Percentiles rank a stretch among this genome's conserved stretches.
phyloP scores from a whole-genome alignment of 495 filamentous ascomycete species.

The Neohortaea acidophila region DNA sequence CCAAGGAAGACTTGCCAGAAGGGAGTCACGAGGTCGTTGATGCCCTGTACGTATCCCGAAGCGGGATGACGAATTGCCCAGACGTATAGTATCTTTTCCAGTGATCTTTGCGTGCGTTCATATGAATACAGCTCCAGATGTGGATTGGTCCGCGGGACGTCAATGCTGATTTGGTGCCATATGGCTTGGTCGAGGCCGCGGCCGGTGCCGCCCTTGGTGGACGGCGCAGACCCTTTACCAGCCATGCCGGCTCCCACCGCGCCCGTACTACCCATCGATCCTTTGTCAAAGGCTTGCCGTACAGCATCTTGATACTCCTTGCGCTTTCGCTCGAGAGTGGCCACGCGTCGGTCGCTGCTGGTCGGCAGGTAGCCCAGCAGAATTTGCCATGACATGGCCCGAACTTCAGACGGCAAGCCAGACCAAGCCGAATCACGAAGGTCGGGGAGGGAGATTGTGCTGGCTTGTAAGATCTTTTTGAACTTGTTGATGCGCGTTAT shows the following conservation, averaged over 20 bases:
- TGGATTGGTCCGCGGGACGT: slow-evolving; percentile 91
- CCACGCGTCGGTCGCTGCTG: slow-evolving; percentile 77
- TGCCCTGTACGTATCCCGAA: slow-evolving; percentile 94
- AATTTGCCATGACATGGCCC: slow-evolving; percentile 96
- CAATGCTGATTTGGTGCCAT: slow-evolving; percentile 98
- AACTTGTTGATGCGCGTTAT: slow-evolving; percentile 97
- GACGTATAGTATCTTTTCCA: slow-evolving; percentile 89
- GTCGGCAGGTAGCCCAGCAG: slow-evolving; percentile 90
- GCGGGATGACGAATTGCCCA: slow-evolving; percentile 97
- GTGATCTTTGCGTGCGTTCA: slow-evolving; percentile 83
- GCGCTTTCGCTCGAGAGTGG: slow-evolving; percentile 82
- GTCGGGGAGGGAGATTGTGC: slow-evolving; percentile 70
- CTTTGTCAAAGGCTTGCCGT: slow-evolving; percentile 79
- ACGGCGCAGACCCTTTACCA: slow-evolving; percentile 1
- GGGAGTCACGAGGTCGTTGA: slow-evolving; percentile 93
- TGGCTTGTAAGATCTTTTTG: slow-evolving; percentile 84
- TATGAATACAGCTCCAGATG: slow-evolving; percentile 89
- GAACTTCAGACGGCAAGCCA: slow-evolving; percentile 83
- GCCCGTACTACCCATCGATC: slow-evolving; percentile 27
- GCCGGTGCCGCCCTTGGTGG: slow-evolving; percentile 32
- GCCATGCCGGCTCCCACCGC: slow-evolving; percentile 2
- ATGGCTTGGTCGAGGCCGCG: slow-evolving; percentile 85
- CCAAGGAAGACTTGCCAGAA: slow-evolving; percentile 97
- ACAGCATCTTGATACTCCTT: slow-evolving; percentile 97
- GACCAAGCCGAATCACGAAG: slow-evolving; percentile 79